Evolutionary conservation across 129 eudicot genomes (phyloP).

Genomic region (sunflower (Helianthus annuus)): HanXRQr2.0-SUNRISE NC_035445.2:39740305-39740804

Average conservation of each 20-base stretch:
- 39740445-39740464: too few species aligned
- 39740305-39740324: too few species aligned
- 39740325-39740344: too few species aligned
- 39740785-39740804: not conserved
- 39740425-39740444: too few species aligned
- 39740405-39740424: too few species aligned
- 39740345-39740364: too few species aligned
- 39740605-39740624: not conserved
- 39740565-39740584: too few species aligned
- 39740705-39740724: not conserved
- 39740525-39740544: not conserved
- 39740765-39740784: not conserved
- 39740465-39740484: too few species aligned
- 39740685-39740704: not conserved
- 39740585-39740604: not conserved
- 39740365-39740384: too few species aligned
- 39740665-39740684: not conserved
- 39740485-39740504: too few species aligned
- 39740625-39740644: not conserved
- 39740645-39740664: not conserved
- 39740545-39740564: not conserved
- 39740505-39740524: too few species aligned
- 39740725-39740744: not conserved
- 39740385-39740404: too few species aligned
- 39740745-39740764: not conserved